phyloP scores from a whole-genome alignment of 2,329 filamentous ascomycete species.

The Lasiodiplodia sp. region DNA sequence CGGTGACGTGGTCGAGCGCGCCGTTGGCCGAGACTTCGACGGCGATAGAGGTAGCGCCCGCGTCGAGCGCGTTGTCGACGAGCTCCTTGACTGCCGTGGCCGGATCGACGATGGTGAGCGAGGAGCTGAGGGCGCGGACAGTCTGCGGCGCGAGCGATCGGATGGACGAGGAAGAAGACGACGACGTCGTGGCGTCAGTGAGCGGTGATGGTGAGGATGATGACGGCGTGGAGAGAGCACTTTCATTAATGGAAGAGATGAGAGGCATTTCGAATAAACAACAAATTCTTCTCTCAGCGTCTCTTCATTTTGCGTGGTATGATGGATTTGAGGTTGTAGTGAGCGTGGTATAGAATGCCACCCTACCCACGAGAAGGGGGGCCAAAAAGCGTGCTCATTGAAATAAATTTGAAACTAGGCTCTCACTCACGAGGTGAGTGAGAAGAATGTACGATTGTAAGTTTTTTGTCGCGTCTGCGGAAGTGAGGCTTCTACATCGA shows the following conservation, averaged over 20 bases:
- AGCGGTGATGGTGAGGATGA: neutral
- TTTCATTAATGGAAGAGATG: too few species aligned
- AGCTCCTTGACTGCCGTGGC: constrained; percentile 75
- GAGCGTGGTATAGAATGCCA: neutral
- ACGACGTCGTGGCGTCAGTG: neutral
- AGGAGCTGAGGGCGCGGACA: constrained; percentile 66
- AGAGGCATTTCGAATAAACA: too few species aligned
- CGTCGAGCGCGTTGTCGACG: constrained; percentile 78
- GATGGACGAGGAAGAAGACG: neutral
- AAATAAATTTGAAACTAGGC: neutral
- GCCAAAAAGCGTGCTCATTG: neutral
- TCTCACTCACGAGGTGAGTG: neutral
- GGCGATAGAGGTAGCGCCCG: constrained; percentile 70
- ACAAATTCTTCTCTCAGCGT: too few species aligned
- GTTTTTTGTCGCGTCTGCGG: neutral
- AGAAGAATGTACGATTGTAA: neutral
- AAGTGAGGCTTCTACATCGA: neutral
- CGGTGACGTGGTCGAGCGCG: constrained; percentile 72
- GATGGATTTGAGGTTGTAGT: too few species aligned
- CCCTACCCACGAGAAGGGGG: neutral
- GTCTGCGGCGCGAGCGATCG: constrained; percentile 49
- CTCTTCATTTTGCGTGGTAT: too few species aligned
- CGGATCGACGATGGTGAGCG: constrained; percentile 66
- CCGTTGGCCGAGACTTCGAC: constrained; percentile 67
- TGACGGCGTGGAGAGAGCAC: too few species aligned